phyloP scores from a whole-genome alignment of 371 early-diverging fungal species.

The Mucor lusitanicus region DNA sequence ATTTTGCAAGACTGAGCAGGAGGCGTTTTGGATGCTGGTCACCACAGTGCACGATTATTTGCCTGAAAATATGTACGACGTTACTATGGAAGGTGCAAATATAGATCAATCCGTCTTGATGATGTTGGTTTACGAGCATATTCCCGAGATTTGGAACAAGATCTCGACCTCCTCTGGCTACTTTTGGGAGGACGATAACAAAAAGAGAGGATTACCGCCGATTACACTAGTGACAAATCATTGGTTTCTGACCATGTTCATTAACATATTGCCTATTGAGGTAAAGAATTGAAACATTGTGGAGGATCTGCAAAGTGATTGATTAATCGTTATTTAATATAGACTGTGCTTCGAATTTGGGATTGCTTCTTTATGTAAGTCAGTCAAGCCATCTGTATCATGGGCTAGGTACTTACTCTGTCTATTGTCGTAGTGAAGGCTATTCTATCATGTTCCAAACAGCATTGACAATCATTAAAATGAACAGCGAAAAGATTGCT shows the following conservation, averaged over 20 bases:
- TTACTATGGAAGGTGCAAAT: slow-evolving; percentile 77
- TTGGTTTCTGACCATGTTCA: slow-evolving; percentile 85
- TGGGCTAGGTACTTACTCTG: not conserved
- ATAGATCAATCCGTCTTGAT: slow-evolving; percentile 78
- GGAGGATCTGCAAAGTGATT: not conserved
- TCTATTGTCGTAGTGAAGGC: slow-evolving; percentile 51
- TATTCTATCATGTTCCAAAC: slow-evolving; percentile 78
- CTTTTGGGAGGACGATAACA: slow-evolving; percentile 53
- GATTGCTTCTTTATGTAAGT: slow-evolving; percentile 78
- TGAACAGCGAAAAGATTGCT: slow-evolving; percentile 67
- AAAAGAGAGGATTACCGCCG: slow-evolving; percentile 59
- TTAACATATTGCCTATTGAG: slow-evolving; percentile 80
- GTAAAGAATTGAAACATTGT: not conserved
- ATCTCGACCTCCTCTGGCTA: slow-evolving; percentile 42
- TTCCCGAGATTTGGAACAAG: slow-evolving; percentile 61
- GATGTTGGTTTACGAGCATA: slow-evolving; percentile 56
- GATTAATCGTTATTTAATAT: not conserved
- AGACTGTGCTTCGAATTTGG: slow-evolving; percentile 79
- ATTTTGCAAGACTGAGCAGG: slow-evolving; percentile 74
- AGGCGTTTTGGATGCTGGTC: slow-evolving; percentile 83
- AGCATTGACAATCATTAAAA: slow-evolving; percentile 73
- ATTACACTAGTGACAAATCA: slow-evolving; percentile 79
- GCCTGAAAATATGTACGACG: slow-evolving; percentile 80
- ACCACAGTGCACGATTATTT: slow-evolving; percentile 73
- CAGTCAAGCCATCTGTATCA: too few relatives aligned